phyloP scores from a whole-genome alignment of 306 rosid species.

The Inga laurina region DNA sequence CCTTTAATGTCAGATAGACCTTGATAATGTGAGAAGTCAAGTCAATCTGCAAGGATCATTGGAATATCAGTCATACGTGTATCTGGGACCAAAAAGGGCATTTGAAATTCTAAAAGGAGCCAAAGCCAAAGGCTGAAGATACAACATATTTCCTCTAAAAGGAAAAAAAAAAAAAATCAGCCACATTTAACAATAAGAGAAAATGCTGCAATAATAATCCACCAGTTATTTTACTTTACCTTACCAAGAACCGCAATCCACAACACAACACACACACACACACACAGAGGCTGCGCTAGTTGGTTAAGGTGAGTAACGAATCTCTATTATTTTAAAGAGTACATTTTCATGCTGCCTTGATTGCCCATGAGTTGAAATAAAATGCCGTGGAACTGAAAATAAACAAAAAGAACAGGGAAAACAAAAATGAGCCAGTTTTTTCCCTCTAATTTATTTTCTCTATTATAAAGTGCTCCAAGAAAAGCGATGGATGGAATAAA shows the following conservation, averaged over 20 bases:
- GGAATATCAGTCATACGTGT: constrained; percentile 35
- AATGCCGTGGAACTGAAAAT: not conserved
- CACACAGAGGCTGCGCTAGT: not conserved
- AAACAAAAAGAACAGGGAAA: not conserved
- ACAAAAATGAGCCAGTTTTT: not conserved
- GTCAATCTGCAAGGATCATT: constrained; percentile 73
- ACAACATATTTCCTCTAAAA: constrained; percentile 5
- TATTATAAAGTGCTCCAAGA: not conserved
- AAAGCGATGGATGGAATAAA: not conserved
- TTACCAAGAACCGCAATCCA: constrained; percentile 7
- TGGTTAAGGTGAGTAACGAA: not conserved
- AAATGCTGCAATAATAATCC: not conserved
- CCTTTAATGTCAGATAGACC: constrained; percentile 93
- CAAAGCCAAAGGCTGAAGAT: constrained; percentile 7
- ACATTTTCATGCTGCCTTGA: constrained; percentile 1
- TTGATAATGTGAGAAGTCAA: constrained; percentile 78
- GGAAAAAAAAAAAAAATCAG: rapidly evolving
- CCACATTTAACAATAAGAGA: not conserved
- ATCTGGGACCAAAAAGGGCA: not conserved
- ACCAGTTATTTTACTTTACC: not conserved
- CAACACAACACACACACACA: not conserved
- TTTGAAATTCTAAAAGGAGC: not conserved
- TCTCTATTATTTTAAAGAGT: not conserved
- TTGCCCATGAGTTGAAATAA: constrained; percentile 5
- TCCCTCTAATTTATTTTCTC: not conserved